phyloP scores from a whole-genome alignment of 768 basidiomycete genomes.

The Infundibulicybe gibba region DNA sequence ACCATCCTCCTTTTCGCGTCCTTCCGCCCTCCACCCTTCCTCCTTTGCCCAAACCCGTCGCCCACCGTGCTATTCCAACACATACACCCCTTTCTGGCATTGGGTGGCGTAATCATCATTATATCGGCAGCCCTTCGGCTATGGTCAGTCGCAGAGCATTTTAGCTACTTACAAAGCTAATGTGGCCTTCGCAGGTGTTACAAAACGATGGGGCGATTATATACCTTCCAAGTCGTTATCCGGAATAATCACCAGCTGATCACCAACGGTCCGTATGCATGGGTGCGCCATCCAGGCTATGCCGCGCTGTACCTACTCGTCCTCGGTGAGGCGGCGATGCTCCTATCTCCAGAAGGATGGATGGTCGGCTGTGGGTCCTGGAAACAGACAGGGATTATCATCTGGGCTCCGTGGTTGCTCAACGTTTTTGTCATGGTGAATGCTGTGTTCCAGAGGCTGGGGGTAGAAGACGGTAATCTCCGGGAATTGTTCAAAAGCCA shows the following conservation, averaged over 20 bases:
- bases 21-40: no score
- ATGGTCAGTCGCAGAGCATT: no score
- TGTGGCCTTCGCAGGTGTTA: slow-evolving; percentile 26
- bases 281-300: slow-evolving; percentile 42
- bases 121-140: no score
- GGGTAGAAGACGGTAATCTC: slow-evolving; percentile 16
- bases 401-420: slow-evolving; percentile 22
- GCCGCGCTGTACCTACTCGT: slow-evolving; percentile 35
- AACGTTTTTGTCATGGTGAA: slow-evolving; percentile 31
- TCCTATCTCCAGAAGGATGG: slow-evolving; percentile 29
- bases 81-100: no score
- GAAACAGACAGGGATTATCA: slow-evolving; percentile 16
- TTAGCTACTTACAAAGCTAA: background rate
- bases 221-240: slow-evolving; percentile 41
- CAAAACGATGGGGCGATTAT: slow-evolving; percentile 33
- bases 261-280: slow-evolving; percentile 39
- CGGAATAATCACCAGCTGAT: slow-evolving; percentile 35
- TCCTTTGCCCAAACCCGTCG: no score
- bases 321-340: slow-evolving; percentile 25
- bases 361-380: slow-evolving; percentile 17
- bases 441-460: slow-evolving; percentile 24
- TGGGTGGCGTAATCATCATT: no score
- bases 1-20: no score
- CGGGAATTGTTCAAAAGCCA: slow-evolving; percentile 3
- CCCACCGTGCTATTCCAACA: no score